Evolutionary conservation across 2,329 filamentous ascomycete species (phyloP), one percentile per base, ranked within the genome.

Genomic region (Blumeriella jaapii): DNA sequence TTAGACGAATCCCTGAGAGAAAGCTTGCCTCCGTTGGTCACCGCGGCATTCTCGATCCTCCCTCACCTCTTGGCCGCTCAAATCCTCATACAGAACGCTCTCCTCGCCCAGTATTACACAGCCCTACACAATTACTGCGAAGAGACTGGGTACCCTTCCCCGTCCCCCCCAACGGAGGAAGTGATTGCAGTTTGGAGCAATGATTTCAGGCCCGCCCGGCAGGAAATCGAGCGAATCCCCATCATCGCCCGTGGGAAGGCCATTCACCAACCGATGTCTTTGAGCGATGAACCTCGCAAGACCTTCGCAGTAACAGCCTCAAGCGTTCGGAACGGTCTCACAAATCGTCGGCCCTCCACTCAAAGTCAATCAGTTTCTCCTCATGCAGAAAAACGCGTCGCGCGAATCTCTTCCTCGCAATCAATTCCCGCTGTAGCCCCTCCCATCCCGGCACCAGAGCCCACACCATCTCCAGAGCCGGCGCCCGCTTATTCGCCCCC

Each of bases 21-120:
- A 43, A 74, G 71, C 11, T 69, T 93, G 2, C 85, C 85, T 6
- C 74, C 72, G 1, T 62, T 93, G 6, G 73, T 87, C 34, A 61
- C 69, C 3, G 76, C 80, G 7, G 69, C 78, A 3, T 83, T 85
- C 53, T 78, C 69, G 15, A 63, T 93, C n/a, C 67, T 89, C 9
- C 81, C 82, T 17, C 73, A 75, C 34, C 63, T 93, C 13, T 66
- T 87, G 8, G 68, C 69, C 25, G 68, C 70, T 22, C 78, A 87
- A 51, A 74, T 89, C 28, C 67, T 80, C 52, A 75, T 86, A 17
- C 83, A 89, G 56, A 86, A 86, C 54, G 72, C 75, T 29, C 64
- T 91, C 33, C 71, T 91, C 4, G 83, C 76, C 0, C 68, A 86
- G 42, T 76, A 84, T 48, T 91, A 91, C 59, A 91, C 83, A 1